A percentile compares a stretch with the other conserved stretches of the same genome.
These are phyloP conservation scores for Geotrichum europaeum DNA, from an alignment of 1,139 yeast genomes.

Conservation along the genomic window DNA sequence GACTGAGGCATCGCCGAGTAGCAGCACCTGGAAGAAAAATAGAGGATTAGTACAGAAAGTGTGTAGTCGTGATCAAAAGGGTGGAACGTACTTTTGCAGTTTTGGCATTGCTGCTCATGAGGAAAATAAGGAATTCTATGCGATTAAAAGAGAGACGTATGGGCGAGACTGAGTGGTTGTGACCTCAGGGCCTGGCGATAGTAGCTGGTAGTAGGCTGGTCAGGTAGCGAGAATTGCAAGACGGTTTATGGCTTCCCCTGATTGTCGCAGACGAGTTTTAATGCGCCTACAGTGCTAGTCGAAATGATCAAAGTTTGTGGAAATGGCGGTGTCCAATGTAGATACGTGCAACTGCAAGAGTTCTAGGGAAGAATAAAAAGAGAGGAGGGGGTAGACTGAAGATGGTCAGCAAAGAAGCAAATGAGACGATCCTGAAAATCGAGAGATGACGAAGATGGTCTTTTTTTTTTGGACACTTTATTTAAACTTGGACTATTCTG, in stretches of 20 bases:
- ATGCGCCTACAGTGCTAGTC: background rate
- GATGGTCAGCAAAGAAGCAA: background rate
- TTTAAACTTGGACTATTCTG: no score
- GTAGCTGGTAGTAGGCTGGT: background rate
- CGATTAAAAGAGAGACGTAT: background rate
- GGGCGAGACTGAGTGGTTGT: background rate
- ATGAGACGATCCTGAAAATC: background rate
- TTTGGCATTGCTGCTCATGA: conserved; percentile 6
- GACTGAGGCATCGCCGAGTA: conserved; percentile 57
- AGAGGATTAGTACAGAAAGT: background rate
- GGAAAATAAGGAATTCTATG: background rate
- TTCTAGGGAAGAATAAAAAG: no score
- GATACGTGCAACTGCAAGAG: background rate
- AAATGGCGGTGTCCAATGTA: background rate
- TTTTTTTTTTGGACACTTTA: background rate
- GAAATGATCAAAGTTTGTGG: background rate
- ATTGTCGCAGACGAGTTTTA: background rate
- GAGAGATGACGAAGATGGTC: background rate
- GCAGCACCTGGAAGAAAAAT: conserved; percentile 39
- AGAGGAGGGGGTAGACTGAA: background rate
- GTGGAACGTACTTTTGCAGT: conserved; percentile 11
- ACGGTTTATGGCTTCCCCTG: background rate
- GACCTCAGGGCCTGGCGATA: background rate
- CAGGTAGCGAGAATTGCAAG: background rate
- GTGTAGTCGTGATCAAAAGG: background rate